Base-by-base conservation (phyloP, 371 early-diverging fungal genomes). In the Mortierella sp. region DNA sequence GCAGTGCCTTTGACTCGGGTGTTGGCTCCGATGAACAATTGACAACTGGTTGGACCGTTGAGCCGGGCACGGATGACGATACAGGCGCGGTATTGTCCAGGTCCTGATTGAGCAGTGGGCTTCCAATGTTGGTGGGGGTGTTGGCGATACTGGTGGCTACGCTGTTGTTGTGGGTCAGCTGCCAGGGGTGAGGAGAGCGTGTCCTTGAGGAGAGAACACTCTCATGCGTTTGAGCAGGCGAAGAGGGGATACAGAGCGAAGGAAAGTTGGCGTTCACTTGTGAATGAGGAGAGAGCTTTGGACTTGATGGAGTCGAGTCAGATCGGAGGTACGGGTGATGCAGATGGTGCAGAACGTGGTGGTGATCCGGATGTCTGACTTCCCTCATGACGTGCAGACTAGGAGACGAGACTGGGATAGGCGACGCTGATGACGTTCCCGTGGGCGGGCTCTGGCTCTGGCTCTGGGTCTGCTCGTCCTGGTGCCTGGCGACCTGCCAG, bases 401-500 rank as follows among this genome's bases (percentile, higher is more conserved):
- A 1, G 82, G 78, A 13, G 77, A 74, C 29, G 82, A 82, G n/a
- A 82, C 68, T 6, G 78, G 71, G 22, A 68, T 66, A 8, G 68
- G 61, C 34, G 76, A 74, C 10, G 75, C 39, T 0, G 69, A 47
- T 2, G 78, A 77, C 4, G 66, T 55, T 4, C 67, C 74, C 29
- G 61, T 39, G 26, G 68, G 73, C 22, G 81, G 83, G n/a, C 83
- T 75, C 8, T 78, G 83, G 64, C 78, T 82, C 14, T 29, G 31
- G 34, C 58, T 58, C 58, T 58, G 58, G 34, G 34, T 58, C 14
- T 58, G 58, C 34, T 82, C 83, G 22, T 82, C 83, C 67, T 82
- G 83, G 19, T 82, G 83, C 22, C 83, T 71, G n/a, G 83, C 83
- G 13, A 82, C 83, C 34, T 82, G 83, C 78, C 78, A 77, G 48